Evolutionary conservation across 805 yeast genomes (phyloP), one percentile per base, ranked within the genome.

Genomic region (Grigorovia jiainica): DNA sequence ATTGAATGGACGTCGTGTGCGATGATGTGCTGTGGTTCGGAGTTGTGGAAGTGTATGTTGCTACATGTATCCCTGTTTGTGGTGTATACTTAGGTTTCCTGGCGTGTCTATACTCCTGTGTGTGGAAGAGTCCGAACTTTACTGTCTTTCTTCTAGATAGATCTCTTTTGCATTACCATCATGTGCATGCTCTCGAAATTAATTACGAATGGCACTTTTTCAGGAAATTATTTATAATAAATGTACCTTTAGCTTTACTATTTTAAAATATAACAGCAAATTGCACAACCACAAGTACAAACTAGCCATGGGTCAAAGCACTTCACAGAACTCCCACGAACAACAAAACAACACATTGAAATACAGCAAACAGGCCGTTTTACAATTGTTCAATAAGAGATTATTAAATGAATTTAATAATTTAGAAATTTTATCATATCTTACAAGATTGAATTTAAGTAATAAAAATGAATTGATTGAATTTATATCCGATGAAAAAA

Each of bases 401-500:
- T 53, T 53, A 1, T 20, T 50, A n/a, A 39, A 42, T 10, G 45
- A 46, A 19, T 49, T 57, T 40, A 49, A 53, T 13, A 38, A 47
- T 3, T 39, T 55, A 7, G 64, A 59, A 44, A 30, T 55, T 15
- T 36, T 55, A 3, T 44, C 57, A 4, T 57, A 51, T 36, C 48
- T 50, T 3, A 48, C 21, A 47, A 55, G 44, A 38, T 55, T 19
- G 33, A 27, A 27, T 15, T 11, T 27, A 13, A n/a, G n/a, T 27
- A 11, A 38, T 1, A 43, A 42, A 10, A 60, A 55, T 18, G 48
- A 50, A 11, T 43, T 54, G 13, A 39, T 55, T 25, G 53, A 48
- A n/a, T 23, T 42, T 5, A 54, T 71, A 5, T 42, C 51, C 2
- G 53, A 53, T 27, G 43, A 42, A 3, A 58, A 60, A 16, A 41